Evolutionary conservation across 2,329 filamentous ascomycete species (phyloP).

Genomic region (Botrytis hyacinthi): DNA sequence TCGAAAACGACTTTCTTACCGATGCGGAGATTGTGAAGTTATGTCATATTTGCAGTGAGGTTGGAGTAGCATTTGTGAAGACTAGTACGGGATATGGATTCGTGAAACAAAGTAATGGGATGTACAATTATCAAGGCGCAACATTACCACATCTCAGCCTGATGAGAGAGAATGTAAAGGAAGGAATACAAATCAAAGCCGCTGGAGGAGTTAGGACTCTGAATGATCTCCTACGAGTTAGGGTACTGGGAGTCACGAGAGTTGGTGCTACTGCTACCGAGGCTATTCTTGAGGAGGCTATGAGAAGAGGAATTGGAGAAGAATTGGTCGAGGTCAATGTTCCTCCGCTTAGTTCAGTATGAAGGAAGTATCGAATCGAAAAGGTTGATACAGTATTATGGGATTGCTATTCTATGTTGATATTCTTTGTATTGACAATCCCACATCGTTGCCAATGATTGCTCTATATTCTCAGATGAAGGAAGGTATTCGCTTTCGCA

Average conservation of each 20-base stretch:
- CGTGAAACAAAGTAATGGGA: constrained; percentile 51
- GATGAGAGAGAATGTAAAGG: constrained; percentile 49
- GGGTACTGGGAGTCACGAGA: constrained; percentile 53
- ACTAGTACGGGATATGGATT: constrained; percentile 62
- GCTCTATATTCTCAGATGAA: constrained; percentile 16
- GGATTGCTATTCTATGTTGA: neutral
- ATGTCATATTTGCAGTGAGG: constrained; percentile 52
- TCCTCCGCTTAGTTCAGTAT: neutral
- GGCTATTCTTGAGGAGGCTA: constrained; percentile 55
- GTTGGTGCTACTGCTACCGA: constrained; percentile 56
- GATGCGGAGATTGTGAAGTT: constrained; percentile 51
- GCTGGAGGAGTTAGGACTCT: constrained; percentile 56
- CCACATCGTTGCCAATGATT: constrained; percentile 13
- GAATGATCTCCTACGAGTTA: constrained; percentile 54
- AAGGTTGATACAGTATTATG: neutral
- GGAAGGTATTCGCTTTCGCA: constrained; percentile 13
- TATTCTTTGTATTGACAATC: neutral
- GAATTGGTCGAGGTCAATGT: constrained; percentile 27
- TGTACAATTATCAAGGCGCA: constrained; percentile 54
- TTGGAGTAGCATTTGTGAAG: constrained; percentile 57
- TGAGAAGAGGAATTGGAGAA: constrained; percentile 46
- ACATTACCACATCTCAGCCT: constrained; percentile 51
- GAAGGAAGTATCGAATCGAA: neutral
- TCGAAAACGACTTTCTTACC: constrained; percentile 57
- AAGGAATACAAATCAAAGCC: constrained; percentile 54